Evolutionary conservation across 768 basidiomycete genomes (phyloP).

Genomic region (Hericium coralloides): DNA sequence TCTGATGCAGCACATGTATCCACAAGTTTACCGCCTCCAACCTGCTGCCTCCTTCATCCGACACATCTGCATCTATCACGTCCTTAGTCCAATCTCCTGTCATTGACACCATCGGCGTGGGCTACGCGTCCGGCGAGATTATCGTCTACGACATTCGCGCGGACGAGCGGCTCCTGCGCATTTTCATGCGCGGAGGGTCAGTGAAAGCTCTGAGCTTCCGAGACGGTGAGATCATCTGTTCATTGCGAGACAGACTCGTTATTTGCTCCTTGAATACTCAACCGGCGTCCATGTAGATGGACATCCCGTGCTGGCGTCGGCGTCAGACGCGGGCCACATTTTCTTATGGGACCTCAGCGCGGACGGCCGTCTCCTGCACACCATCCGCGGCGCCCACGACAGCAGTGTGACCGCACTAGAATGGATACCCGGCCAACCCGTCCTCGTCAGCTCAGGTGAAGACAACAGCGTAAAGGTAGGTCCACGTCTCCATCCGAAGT

Average conservation of each 20-base stretch:
- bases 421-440: conserved; percentile 90
- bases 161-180: conserved; percentile 80
- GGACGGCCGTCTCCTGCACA: conserved; percentile 74
- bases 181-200: conserved; percentile 85
- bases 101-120: conserved; percentile 92
- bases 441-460: conserved; percentile 82
- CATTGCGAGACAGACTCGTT: background rate
- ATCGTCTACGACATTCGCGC: conserved; percentile 85
- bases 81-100: conserved; percentile 86
- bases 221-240: conserved; percentile 43
- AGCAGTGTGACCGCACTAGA: conserved; percentile 73
- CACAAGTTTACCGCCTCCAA: conserved; percentile 59
- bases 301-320: conserved; percentile 80
- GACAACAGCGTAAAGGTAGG: conserved; percentile 93
- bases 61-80: conserved; percentile 48
- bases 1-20: conserved; percentile 57
- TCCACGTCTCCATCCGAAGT: background rate
- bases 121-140: conserved; percentile 80
- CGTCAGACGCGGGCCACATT: conserved; percentile 79
- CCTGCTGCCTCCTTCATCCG: conserved; percentile 32
- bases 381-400: conserved; percentile 85
- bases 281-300: conserved; percentile 46
- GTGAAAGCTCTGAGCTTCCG: conserved; percentile 76
- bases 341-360: conserved; percentile 90
- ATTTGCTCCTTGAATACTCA: background rate